Evolutionary conservation across 768 basidiomycete species (phyloP), one percentile per base, ranked within the genome.

Genomic region (Tulasnella sp.): DNA sequence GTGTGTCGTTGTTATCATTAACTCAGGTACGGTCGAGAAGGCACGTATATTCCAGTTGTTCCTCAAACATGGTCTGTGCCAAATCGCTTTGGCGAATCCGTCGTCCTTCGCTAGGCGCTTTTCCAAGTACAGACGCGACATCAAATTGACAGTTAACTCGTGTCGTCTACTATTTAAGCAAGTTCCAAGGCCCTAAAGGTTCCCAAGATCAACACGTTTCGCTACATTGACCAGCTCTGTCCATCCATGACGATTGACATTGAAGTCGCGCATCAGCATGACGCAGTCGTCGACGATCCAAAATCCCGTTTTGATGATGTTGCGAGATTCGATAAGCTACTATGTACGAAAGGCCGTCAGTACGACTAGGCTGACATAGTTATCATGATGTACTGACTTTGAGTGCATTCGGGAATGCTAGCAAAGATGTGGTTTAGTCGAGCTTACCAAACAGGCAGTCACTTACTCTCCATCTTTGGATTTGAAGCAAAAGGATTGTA

Each of bases 231-330:
- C 83, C 14, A 86, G 83, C 67, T 86, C 85, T 16, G 84, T 80
- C 6, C 85, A 81, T 39, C 79, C 80, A 17, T 76, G 75, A 11
- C 82, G 76, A 22, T 75, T 77, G 69, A 86, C 79, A 39, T 81
- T 83, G 72, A 79, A 86, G 74, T 86, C 85, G 19, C 79, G 78
- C 68, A 80, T 83, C 22, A 86, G 81, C 73, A 86, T 86, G 74
- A 80, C 76, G 5, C 84, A 85, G 35, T 86, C 85, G 40, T 83
- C 81, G 36, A 80, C 77, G 67, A 85, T 86, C 71, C 85, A 84
- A 7, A 80, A 83, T 17, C 86, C 86, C 2, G 81, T 77, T 74
- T 86, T 86, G 37, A 81, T 65, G 11, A 83, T 77, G 8, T 77
- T 73, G 16, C 80, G 76, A 17, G 79, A 79, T 73, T 85, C 83